Base-by-base conservation (phyloP, 495 filamentous ascomycete species). In the Penicillium goetzii region DNA sequence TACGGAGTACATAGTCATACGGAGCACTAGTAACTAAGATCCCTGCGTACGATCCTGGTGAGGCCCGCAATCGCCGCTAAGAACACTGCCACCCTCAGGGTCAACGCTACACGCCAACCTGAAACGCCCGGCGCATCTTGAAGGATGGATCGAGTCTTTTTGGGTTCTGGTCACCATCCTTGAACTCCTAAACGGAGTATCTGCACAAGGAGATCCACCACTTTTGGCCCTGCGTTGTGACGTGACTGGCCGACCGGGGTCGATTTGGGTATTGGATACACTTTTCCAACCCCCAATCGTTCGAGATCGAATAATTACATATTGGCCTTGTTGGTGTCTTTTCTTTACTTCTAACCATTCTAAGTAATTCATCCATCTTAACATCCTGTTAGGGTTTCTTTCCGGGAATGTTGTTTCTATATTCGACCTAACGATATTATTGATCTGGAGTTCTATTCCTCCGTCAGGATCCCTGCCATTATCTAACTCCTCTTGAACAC, bases 31-130 rank as follows among this genome's bases (percentile, higher is more conserved):
- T 49, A 55, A 55, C 34, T 11, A 57, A 45, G 67, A 77, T 76
- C 73, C 75, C 70, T 76, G 74, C 60, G 64, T 76, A 67, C 68
- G 73, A 78, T 77, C 76, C 76, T 76, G 63, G 66, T 26, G 41
- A 34, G 57, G 66, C 64, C 73, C 75, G 71, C 67, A 34, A 33
- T 58, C 57, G 30, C 34, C 69, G 56, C 70, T 64, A 73, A 55
- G 58, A 61, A 71, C 71, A 75, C 73, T 77, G 71, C 73, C 74
- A 71, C 73, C 68, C 51, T 72, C 76, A 74, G 73, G 74, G 66
- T 76, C 69, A 62, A 68, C 69, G 64, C 75, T 75, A 77, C 67
- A 60, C 57, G 34, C 47, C 33, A 50, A 68, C 56, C 59, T 79
- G 76, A 79, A 79, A 79, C 76, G 68, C 66, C 58, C 58, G 59